Percentiles rank a stretch among this genome's conserved stretches.
Conservation (phyloP, 345 rosid species). For the Geranium brycei region DNA sequence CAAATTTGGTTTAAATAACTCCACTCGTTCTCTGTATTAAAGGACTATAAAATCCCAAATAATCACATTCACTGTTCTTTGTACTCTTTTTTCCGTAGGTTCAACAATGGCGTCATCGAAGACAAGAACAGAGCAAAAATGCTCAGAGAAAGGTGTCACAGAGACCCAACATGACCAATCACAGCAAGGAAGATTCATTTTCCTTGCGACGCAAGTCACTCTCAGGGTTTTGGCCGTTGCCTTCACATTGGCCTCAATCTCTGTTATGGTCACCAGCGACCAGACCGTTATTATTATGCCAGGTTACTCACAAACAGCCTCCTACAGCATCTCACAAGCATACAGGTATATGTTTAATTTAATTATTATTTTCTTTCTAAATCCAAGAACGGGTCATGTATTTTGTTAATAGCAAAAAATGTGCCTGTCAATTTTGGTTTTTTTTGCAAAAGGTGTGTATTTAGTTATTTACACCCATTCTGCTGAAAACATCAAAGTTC, state of each 20-base stretch:
- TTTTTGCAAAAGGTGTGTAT: too few species aligned
- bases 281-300: constrained; percentile 8
- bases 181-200: not conserved
- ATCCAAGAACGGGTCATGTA: too few species aligned
- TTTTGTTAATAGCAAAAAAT: too few species aligned
- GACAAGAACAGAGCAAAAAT: not conserved
- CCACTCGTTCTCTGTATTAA: too few species aligned
- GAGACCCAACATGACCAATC: not conserved
- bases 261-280: constrained; percentile 22
- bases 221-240: constrained; percentile 29
- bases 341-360: not conserved
- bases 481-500: too few species aligned
- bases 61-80: too few species aligned
- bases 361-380: too few species aligned
- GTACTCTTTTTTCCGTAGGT: too few species aligned
- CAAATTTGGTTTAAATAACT: too few species aligned
- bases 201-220: constrained; percentile 20
- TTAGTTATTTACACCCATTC: too few species aligned
- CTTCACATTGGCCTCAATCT: constrained; percentile 24
- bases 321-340: constrained; percentile 3
- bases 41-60: too few species aligned
- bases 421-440: too few species aligned
- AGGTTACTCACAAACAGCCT: constrained; percentile 9
- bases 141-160: not conserved
- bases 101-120: not conserved